phyloP scores from a whole-genome alignment of 2,329 filamentous ascomycete species.

The Phaeosphaeria sp. region DNA sequence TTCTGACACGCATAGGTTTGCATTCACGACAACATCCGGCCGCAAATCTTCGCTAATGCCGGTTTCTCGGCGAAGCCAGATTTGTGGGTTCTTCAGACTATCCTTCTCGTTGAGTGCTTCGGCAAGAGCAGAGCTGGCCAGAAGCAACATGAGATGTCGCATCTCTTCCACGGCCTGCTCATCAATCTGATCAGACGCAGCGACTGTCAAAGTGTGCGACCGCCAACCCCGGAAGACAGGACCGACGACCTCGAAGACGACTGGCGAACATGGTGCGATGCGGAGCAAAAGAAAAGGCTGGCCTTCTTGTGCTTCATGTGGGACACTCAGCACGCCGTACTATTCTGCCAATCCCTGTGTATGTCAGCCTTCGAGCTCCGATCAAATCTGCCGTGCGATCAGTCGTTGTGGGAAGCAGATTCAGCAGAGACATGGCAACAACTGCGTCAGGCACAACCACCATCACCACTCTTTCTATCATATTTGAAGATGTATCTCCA shows the following conservation, averaged over 20 bases:
- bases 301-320: constrained; percentile 70
- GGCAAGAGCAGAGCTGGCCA: constrained; percentile 69
- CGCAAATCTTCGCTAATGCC: constrained; percentile 65
- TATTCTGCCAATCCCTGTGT: constrained; percentile 71
- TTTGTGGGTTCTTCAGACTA: constrained; percentile 67
- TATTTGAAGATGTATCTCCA: constrained; percentile 65
- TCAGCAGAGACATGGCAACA: constrained; percentile 61
- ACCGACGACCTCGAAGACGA: constrained; percentile 52
- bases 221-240: constrained; percentile 43
- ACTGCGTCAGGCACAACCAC: constrained; percentile 47
- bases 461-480: constrained; percentile 56
- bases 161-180: constrained; percentile 64
- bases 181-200: constrained; percentile 63
- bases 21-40: constrained; percentile 66
- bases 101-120: constrained; percentile 69
- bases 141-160: constrained; percentile 69
- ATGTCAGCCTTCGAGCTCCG: constrained; percentile 71
- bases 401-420: constrained; percentile 64
- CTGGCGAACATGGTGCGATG: constrained; percentile 63
- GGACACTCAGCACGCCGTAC: constrained; percentile 69
- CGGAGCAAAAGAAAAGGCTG: constrained; percentile 65
- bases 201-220: constrained; percentile 57
- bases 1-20: constrained; percentile 50
- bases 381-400: constrained; percentile 62
- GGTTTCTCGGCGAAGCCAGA: constrained; percentile 66